Evolutionary conservation across 176 grass and related monocot genomes (phyloP), one percentile per base, ranked within the genome.

Genomic region (Bolboschoenus planiculmis): DNA sequence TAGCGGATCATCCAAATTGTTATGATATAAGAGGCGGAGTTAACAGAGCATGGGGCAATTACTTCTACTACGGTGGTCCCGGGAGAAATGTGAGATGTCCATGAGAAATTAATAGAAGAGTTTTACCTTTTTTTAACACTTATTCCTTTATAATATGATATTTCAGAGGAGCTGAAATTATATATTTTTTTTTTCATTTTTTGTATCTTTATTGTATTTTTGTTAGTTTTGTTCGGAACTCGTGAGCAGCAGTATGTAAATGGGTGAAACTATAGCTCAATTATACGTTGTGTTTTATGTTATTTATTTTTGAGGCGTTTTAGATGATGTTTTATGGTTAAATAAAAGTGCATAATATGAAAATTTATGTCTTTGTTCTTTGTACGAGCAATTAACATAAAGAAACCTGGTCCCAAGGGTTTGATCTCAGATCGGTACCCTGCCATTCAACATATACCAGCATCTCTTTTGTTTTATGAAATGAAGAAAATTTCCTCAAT

Each of bases 21-120:
- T 97, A 97, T 63, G 88, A 87, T 82, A 92, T 94, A 78, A 74
- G 87, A 44, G 91, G 94, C 44, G 91, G 91, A 0, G 87, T 73
- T 63, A 97, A 89, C 56, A 18, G 3, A 59, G 65, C 87, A 33
- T 97, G 91, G 94, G 94, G 91, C 0, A 90, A 83, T 36, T 94
- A 92, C 72, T 97, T 97, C 67, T 97, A 94, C 82, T 97, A 90
- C 35, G 94, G 94, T 27, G 94, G 94, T 0, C 94, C 94, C 1
- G 94, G 91, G 58, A 92, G 86, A 62, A 92, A 92, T 66, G 87
- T 90, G 18, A 94, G 27, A 48, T 94, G 92, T 74, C 90, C 87
- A 55, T 94, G 78, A 80, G 24, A 74, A 84, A 8, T 44, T 74
- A 84, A 84, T 40, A 55, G 82, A 58, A 21, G 47, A 48, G 7